These are phyloP conservation scores for Tuber brumale DNA, from an alignment of 495 filamentous ascomycete genomes.

Conservation along the genomic window DNA sequence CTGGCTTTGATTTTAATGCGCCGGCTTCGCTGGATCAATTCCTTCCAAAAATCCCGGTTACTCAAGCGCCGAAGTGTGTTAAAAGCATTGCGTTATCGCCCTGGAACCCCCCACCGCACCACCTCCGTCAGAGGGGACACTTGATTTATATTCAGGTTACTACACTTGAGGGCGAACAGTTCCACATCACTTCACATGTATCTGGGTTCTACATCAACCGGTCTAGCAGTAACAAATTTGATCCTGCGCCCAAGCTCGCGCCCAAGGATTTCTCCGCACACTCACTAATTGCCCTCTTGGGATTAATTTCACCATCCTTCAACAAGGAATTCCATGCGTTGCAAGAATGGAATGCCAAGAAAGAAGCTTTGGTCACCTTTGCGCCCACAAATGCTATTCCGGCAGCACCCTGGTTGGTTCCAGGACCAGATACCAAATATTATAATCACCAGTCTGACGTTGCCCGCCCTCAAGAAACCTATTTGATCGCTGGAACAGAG, in stretches of 20 bases:
- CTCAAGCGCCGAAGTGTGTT: constrained; percentile 72
- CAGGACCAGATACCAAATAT: constrained; percentile 55
- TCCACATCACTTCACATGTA: constrained; percentile 86
- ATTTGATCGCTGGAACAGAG: constrained; percentile 79
- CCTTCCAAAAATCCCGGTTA: constrained; percentile 54
- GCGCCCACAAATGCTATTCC: constrained; percentile 91
- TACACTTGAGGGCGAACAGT: constrained; percentile 86
- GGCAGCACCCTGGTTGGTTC: constrained; percentile 85
- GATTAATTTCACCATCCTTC: constrained; percentile 76
- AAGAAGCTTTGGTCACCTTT: constrained; percentile 85
- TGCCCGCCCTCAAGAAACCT: constrained; percentile 86
- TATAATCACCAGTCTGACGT: constrained; percentile 72
- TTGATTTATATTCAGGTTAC: constrained; percentile 82
- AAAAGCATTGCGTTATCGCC: constrained; percentile 81
- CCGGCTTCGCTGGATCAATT: constrained; percentile 61
- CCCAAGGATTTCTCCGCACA: constrained; percentile 69
- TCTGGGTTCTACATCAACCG: constrained; percentile 96
- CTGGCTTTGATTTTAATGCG: constrained; percentile 69
- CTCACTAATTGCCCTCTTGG: constrained; percentile 76
- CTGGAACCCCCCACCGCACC: constrained; percentile 94
- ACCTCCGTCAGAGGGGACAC: constrained; percentile 84
- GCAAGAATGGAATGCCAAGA: constrained; percentile 71
- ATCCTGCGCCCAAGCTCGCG: constrained; percentile 66
- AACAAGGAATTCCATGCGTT: constrained; percentile 61
- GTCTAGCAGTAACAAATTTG: constrained; percentile 82